Base-by-base conservation (phyloP, 2,329 filamentous ascomycete species). In the Tolypocladium sp. region DNA sequence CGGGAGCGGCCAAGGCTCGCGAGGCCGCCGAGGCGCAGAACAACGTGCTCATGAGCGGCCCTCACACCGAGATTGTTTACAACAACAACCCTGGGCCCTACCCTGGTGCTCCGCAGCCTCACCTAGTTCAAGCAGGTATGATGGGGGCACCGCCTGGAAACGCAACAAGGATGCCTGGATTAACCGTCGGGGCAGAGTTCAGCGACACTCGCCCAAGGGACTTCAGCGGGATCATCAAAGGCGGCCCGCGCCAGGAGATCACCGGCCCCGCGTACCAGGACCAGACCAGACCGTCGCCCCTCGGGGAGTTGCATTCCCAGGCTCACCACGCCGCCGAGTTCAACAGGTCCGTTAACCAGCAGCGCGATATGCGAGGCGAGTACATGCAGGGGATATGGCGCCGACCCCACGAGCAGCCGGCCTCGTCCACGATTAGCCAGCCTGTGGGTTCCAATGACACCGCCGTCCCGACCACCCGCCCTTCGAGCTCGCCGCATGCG, bases 271-370 rank as follows among this genome's bases (percentile, higher is more conserved):
- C 92, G 12, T 99, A 97, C 74, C 88, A 93, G 72, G 94, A 97
- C 71, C 83, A 91, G 66, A 90, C 88, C 10, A 86, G 92, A 70
- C 81, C 91, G 13, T 90, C 88, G 63, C 84, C 87, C 37, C 81
- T 90, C 35, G 80, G 84, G 54, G 93, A 97, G 67, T 85, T 97
- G 58, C 81, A 94, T 64, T 88, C 89, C 53, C 92, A 97, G 72
- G 91, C 92, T 35, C 86, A 91, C 56, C 91, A 96, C 63, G 89
- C 93, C 22, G 91, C 91, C 60, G 93, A 97, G 66, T 96, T 89
- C 76, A 97, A 93, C 76, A 91, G 94, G 67, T 83, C 84, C 54
- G 80, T 97, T 57, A 91, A 89, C 68, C 84, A 89, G 66, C 89
- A 92, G 72, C 88, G 93, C 60, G 85, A 86, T 44, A 87, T 89